Evolutionary conservation across 495 filamentous ascomycete genomes (phyloP), one percentile per base, ranked within the genome.

Genomic region (Aspergillus diversus): DNA sequence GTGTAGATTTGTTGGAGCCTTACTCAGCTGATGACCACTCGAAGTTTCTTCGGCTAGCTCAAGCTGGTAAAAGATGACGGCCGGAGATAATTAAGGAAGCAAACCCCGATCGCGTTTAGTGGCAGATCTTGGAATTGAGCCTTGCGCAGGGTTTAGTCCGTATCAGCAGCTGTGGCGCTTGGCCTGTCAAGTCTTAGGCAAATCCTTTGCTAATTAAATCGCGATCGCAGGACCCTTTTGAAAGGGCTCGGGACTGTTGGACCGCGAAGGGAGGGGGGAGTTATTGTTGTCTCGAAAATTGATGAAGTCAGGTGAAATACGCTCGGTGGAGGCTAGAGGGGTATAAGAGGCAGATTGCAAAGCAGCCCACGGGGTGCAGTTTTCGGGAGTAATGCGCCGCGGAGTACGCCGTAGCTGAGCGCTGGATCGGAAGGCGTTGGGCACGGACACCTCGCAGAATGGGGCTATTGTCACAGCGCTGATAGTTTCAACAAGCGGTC

Each of bases 111-210:
- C 57, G 47, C 66, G 66, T 71, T 65, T 67, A 69, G 64, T 52
- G 48, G 31, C 55, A 59, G 68, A 69, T 64, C 69, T 61, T 60
- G 60, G 48, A 54, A 56, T 53, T 51, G 58, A 64, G 63, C 52
- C 61, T 58, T 53, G 66, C 66, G 71, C 75, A 77, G 72, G 74
- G 72, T 64, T 73, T 71, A 63, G 60, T 51, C 49, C 54, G 72
- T 61, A 63, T 66, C 70, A 70, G 68, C 60, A 70, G 55, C 57
- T 50, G 72, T 72, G 72, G 69, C 71, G 72, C 63, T 61, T 66
- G 63, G 57, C 59, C 69, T 64, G 47, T 53, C 57, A 32, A 63
- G 55, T 55, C 65, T 68, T 52, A 59, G 60, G 53, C 46, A 43
- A 60, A 61, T 63, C 47, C 46, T 48, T 61, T 68, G 60, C 62